These are phyloP conservation scores for Euphorbia pulcherrima DNA, from an alignment of 345 rosid species.

Conservation along the genomic window DNA sequence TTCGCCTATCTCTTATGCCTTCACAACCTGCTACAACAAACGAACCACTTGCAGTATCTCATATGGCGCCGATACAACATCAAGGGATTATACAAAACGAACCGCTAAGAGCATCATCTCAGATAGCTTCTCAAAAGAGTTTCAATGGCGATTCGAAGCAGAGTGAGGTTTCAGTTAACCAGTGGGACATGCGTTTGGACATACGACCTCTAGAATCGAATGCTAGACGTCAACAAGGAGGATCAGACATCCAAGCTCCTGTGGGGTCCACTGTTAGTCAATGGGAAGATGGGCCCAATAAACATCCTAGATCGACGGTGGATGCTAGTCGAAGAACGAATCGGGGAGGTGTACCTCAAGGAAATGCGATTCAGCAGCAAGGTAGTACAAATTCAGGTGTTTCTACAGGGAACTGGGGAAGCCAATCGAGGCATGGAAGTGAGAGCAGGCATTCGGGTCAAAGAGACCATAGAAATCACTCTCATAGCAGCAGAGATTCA, in stretches of 20 bases:
- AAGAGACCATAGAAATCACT: constrained; percentile 43
- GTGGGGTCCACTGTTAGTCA: constrained; percentile 13
- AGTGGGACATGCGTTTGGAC: constrained; percentile 46
- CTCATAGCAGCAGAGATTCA: constrained; percentile 45
- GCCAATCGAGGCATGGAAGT: constrained; percentile 47
- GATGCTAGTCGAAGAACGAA: constrained; percentile 32
- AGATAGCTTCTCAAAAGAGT: constrained; percentile 35
- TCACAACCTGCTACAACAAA: constrained; percentile 22
- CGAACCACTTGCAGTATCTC: constrained; percentile 5
- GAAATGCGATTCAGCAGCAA: constrained; percentile 31
- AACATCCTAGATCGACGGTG: constrained; percentile 18
- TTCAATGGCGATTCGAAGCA: constrained; percentile 38
- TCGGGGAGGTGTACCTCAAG: constrained; percentile 29
- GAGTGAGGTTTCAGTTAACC: constrained; percentile 44
- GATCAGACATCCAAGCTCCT: constrained; percentile 13
- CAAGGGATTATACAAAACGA: no score
- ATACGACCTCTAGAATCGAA: constrained; percentile 39
- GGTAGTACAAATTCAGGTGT: constrained; percentile 32
- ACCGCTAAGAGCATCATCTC: constrained; percentile 8
- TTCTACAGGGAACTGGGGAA: constrained; percentile 40
- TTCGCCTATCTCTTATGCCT: constrained; percentile 18
- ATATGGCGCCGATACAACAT: no score
- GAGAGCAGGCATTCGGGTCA: constrained; percentile 40
- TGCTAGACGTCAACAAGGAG: constrained; percentile 7
- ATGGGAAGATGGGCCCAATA: constrained; percentile 17